Evolutionary conservation across 2,329 filamentous ascomycete species (phyloP), one percentile per base, ranked within the genome.

Genomic region (Orbilia brochopaga): DNA sequence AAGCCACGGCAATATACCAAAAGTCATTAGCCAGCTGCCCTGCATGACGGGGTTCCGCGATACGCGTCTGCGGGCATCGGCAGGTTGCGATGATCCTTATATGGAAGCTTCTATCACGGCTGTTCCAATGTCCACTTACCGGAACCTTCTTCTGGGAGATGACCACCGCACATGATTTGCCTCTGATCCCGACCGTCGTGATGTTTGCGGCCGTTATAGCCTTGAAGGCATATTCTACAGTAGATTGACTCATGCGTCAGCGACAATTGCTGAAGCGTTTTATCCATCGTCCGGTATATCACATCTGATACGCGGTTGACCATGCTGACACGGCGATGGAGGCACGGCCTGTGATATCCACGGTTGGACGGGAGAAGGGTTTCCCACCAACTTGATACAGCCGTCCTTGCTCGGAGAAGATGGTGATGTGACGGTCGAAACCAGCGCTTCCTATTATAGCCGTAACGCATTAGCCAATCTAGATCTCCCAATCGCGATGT

Each of bases 121-220:
- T 52, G 54, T 65, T 56, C 50, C 51, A 63, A 82, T 35, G 21
- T 52, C 37, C 32, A 64, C 92, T 76, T 90, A 97, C 93, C 69
- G 94, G 93, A 76, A 99, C 94, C 84, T 99, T 99, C 88, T 99
- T 99, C 83, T 99, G 94, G 74, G 94, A 97, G 80, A 99, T 84
- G 59, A 99, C 91, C 50, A 99, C 94, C 35, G 94, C 94, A 79
- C 93, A 97, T 83, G 94, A 87, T 85, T 99, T 99, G 81, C 94
- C 94, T 79, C 92, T 87, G 76, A 99, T 87, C 77, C 94, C 94
- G 80, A 99, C 87, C 73, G 94, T 94, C 85, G 96, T 99, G 83
- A 99, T 76, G 82, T 97, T 97, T 77, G 94, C 94, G 73, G 94
- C 93, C 77, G 94, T 99, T 82, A 99, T 99, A 69, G 94, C 94